Evolutionary conservation across 371 early-diverging fungal genomes (phyloP).

Genomic region (Synchytrium microbalum): DNA sequence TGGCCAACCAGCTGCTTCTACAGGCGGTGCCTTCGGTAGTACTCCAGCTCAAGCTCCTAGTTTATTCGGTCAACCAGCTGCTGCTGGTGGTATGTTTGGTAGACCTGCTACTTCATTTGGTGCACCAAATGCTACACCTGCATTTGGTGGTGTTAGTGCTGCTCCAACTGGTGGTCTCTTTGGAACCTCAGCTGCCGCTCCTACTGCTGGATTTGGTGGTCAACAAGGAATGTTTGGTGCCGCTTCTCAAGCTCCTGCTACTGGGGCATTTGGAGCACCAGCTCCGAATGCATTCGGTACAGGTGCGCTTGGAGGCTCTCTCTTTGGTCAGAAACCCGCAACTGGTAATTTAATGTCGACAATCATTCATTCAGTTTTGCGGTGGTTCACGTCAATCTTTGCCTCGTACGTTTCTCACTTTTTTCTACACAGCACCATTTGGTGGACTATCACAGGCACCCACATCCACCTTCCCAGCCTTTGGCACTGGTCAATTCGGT

Average conservation of each 20-base stretch:
- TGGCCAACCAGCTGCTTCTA: background rate
- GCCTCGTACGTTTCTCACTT: background rate
- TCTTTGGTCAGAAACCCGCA: constrained; percentile 34
- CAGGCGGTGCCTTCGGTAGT: constrained; percentile 8
- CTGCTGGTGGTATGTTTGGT: constrained; percentile 31
- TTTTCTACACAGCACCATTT: constrained; percentile 3
- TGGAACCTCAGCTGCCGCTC: constrained; percentile 39
- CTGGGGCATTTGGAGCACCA: constrained; percentile 30
- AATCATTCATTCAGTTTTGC: background rate
- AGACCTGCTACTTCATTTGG: constrained; percentile 41
- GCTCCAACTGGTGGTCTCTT: constrained; percentile 38
- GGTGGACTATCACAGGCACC: background rate
- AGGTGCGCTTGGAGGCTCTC: constrained; percentile 25
- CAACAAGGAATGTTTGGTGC: constrained; percentile 22
- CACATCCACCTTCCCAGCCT: constrained; percentile 14
- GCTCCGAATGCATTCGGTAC: constrained; percentile 24
- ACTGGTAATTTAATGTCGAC: constrained; percentile 14
- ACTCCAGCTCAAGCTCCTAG: constrained; percentile 2
- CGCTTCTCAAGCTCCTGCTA: constrained; percentile 22
- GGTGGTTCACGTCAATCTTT: background rate
- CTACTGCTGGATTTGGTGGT: constrained; percentile 7
- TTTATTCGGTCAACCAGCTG: constrained; percentile 19
- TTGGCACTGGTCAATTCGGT: constrained; percentile 30
- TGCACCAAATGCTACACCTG: constrained; percentile 15
- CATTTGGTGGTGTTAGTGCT: constrained; percentile 25